Conservation (phyloP, 768 basidiomycete species). For the Chalciporus piperatus region DNA sequence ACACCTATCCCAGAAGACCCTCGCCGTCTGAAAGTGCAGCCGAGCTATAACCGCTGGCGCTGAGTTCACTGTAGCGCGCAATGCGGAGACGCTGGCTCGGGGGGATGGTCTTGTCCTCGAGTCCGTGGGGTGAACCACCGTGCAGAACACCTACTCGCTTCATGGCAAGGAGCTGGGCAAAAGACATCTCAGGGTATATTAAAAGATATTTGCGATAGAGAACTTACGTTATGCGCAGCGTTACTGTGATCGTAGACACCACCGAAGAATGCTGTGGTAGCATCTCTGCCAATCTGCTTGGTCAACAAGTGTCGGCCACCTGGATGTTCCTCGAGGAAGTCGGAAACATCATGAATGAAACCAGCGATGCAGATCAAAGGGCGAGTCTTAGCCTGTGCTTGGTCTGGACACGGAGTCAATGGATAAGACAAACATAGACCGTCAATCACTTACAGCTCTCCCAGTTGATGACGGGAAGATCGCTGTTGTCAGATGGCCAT, state of each 20-base stretch:
- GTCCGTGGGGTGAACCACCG: constrained; percentile 50
- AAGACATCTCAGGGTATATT: constrained; percentile 1
- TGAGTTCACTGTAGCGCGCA: constrained; percentile 57
- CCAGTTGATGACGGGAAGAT: constrained; percentile 83
- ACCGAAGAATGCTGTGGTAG: constrained; percentile 92
- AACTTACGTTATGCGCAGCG: constrained; percentile 76
- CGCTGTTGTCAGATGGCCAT: constrained; percentile 76
- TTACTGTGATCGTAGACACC: constrained; percentile 89
- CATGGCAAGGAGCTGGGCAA: constrained; percentile 36
- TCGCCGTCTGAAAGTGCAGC: constrained; percentile 59
- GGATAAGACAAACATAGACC: background rate
- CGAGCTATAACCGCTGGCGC: constrained; percentile 48
- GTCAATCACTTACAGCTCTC: constrained; percentile 63
- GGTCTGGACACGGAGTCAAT: constrained; percentile 46
- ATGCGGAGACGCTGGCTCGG: constrained; percentile 73
- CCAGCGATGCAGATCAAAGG: constrained; percentile 86
- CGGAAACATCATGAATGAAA: constrained; percentile 86
- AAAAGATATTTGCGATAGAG: background rate
- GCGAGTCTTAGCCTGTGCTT: constrained; percentile 73
- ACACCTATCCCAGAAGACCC: constrained; percentile 40
- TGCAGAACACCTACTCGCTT: constrained; percentile 56
- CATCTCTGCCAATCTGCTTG: constrained; percentile 87
- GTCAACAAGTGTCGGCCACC: constrained; percentile 83
- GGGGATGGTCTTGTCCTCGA: constrained; percentile 64
- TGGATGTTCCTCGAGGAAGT: constrained; percentile 88